These are phyloP conservation scores for Penicillium sp. DNA, from an alignment of 2,329 filamentous ascomycete genomes.

Conservation along the genomic window DNA sequence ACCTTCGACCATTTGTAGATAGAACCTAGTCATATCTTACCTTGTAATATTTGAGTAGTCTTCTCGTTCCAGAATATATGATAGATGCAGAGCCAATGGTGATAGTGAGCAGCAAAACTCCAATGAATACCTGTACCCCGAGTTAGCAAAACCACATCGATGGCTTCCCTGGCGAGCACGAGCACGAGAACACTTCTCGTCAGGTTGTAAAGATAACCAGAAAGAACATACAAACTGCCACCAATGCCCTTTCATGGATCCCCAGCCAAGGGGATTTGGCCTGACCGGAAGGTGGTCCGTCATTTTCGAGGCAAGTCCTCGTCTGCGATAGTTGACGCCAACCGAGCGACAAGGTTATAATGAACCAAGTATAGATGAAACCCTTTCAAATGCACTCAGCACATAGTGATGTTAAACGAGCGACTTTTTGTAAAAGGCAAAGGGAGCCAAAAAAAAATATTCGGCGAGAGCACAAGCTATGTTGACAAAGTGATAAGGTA, in stretches of 20 bases:
- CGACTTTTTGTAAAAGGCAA: neutral
- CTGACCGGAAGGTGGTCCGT: constrained; percentile 20
- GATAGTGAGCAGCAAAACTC: constrained; percentile 34
- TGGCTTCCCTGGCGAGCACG: neutral
- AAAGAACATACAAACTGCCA: constrained; percentile 44
- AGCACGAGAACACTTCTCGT: neutral
- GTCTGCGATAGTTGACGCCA: neutral
- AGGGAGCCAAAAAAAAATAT: neutral
- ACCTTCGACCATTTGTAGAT: neutral
- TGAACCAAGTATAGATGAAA: neutral
- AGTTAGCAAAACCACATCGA: constrained; percentile 16
- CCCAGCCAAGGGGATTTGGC: constrained; percentile 35
- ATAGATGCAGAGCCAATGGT: constrained; percentile 32
- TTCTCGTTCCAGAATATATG: constrained; percentile 27
- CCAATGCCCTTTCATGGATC: constrained; percentile 41
- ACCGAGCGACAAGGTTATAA: neutral
- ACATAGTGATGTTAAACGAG: constrained; percentile 8
- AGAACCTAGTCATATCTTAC: constrained; percentile 16
- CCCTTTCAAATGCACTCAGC: neutral
- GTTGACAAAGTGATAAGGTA: constrained; percentile 2
- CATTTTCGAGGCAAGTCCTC: constrained; percentile 23
- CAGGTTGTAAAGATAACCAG: constrained; percentile 8
- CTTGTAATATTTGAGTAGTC: constrained; percentile 29
- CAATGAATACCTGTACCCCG: constrained; percentile 35
- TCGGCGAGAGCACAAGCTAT: neutral